Evolutionary conservation across 495 filamentous ascomycete genomes (phyloP), one percentile per base, ranked within the genome.

Genomic region (Beverwykella pulmonaria): DNA sequence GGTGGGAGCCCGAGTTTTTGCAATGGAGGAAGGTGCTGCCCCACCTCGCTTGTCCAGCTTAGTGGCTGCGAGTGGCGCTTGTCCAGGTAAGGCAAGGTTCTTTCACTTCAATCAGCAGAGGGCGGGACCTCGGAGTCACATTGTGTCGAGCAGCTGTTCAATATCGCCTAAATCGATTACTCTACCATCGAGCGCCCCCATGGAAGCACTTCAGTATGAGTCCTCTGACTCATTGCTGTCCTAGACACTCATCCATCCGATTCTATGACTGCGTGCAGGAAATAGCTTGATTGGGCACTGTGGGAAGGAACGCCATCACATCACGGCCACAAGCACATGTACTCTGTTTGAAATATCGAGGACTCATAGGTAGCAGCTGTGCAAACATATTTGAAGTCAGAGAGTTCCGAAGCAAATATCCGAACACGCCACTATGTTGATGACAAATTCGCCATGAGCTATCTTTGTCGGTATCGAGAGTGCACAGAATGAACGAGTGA

Each of bases 1-100:
- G 47, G 39, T 39, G 34, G 22, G 50, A 30, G 32, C 23, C 3
- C 44, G 52, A 64, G 61, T 56, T 64, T 64, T 65, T 19, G 20
- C 15, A 47, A 3, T 5, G 44, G 30, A 52, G 48, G 7, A 52
- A 17, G 8, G 46, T 57, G 41, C 36, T 57, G 61, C 52, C 25
- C 52, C 52, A 63, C 15, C 41, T 57, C 54, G 54, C 54, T 57
- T 57, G 52, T 32, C 32, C 20, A 2, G 39, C 9, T 44, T 39
- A 44, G 29, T 44, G 30, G 30, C 30, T 34, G 30, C 30, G 12
- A 2, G 48, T 46, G 60, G 48, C 60, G n/a, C n/a, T n/a, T n/a
- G n/a, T n/a, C n/a, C n/a, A n/a, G n/a, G n/a, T n/a, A n/a, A n/a
- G n/a, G n/a, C n/a, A n/a, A n/a, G n/a, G 60, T 29, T 46, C 10